phyloP scores from a whole-genome alignment of 163 green algal species.

The Smithsoniella earleae region DNA sequence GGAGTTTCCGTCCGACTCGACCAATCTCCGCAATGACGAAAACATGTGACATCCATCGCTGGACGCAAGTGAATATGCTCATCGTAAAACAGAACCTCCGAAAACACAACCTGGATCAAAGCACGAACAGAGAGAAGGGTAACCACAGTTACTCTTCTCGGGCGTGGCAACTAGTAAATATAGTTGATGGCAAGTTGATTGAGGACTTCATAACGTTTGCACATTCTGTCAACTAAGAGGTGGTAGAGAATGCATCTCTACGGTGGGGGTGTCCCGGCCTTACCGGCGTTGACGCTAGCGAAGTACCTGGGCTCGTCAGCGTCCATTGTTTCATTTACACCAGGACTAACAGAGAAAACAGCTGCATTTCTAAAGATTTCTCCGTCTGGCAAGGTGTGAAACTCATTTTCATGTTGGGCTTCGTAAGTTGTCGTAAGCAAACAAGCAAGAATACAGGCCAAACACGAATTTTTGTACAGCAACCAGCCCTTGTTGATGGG shows the following conservation, averaged over 20 bases:
- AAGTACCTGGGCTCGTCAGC: background rate
- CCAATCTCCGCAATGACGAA: too few species aligned
- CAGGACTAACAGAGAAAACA: slow-evolving; percentile 13
- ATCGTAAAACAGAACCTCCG: too few species aligned
- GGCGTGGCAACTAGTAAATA: too few species aligned
- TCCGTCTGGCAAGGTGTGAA: background rate
- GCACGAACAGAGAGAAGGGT: too few species aligned
- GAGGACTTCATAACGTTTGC: too few species aligned
- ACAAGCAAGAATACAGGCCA: background rate
- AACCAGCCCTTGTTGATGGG: background rate
- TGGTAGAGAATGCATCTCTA: slow-evolving; percentile 25
- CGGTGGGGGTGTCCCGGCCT: background rate
- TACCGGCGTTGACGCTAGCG: slow-evolving; percentile 9
- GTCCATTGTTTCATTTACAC: background rate
- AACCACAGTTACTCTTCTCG: too few species aligned
- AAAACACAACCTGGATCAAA: too few species aligned
- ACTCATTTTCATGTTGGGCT: background rate
- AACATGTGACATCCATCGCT: too few species aligned
- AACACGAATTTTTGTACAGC: background rate
- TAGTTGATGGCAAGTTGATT: too few species aligned
- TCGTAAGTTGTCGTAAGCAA: background rate
- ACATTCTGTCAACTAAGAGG: too few species aligned
- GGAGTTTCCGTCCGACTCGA: too few species aligned
- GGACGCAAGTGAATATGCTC: too few species aligned
- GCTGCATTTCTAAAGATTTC: background rate